Percentiles rank a stretch among this genome's conserved stretches.
phyloP scores from a whole-genome alignment of 805 yeast genomes.

The Isabelozyma gotoi region DNA sequence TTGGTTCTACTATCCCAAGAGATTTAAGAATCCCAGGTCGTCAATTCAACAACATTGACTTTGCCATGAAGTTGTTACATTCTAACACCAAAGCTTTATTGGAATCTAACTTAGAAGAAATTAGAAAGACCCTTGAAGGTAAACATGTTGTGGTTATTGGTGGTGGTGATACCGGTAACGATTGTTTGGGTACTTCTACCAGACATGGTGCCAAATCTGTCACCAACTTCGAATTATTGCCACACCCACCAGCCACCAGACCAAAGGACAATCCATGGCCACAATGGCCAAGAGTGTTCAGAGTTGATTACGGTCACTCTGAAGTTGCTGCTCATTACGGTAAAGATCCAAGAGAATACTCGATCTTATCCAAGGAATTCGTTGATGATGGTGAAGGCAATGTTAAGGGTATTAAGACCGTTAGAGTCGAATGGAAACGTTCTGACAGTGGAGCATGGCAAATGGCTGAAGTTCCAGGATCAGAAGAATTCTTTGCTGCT shows the following conservation, averaged over 20 bases:
- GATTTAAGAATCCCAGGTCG: constrained; percentile 95
- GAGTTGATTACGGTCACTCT: constrained; percentile 96
- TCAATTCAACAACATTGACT: constrained; percentile 83
- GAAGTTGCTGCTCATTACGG: constrained; percentile 95
- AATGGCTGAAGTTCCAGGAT: constrained; percentile 95
- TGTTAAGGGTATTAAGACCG: constrained; percentile 93
- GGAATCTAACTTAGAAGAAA: constrained; percentile 74
- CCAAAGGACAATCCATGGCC: constrained; percentile 99
- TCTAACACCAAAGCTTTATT: constrained; percentile 88
- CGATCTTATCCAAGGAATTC: constrained; percentile 92
- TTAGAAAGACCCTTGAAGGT: constrained; percentile 69
- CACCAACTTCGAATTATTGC: constrained; percentile 89
- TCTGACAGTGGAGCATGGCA: constrained; percentile 97
- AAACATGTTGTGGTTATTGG: constrained; percentile 96
- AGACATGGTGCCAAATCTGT: constrained; percentile 97
- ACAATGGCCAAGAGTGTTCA: constrained; percentile 97
- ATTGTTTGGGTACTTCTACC: constrained; percentile 95
- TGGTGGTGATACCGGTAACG: constrained; percentile 99
- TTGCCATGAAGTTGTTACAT: constrained; percentile 89
- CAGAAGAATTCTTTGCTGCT: constrained; percentile 93
- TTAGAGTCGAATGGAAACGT: constrained; percentile 97
- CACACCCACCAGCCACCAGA: constrained; percentile 83
- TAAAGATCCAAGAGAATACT: constrained; percentile 95
- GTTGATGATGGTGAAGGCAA: constrained; percentile 94
- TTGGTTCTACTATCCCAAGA: constrained; percentile 96